These are phyloP conservation scores for Plasmodium gonderi DNA, from an alignment of 169 alveolate species.

Conservation along the genomic window DNA sequence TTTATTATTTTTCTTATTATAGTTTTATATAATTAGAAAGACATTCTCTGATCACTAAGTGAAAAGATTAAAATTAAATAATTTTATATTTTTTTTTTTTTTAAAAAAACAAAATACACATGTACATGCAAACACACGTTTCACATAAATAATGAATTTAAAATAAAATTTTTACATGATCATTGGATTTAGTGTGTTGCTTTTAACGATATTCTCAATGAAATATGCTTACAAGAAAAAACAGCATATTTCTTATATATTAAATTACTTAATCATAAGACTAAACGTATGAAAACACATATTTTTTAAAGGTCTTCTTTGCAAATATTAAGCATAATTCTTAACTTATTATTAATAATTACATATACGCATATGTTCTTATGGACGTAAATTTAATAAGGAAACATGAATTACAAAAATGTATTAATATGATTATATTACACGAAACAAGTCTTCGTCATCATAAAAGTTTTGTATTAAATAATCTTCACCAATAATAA, in stretches of 20 bases:
- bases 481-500: no score
- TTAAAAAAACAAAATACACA: background rate
- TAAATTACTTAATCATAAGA: background rate
- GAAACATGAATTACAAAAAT: no score
- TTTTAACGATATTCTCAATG: background rate
- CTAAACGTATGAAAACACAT: no score
- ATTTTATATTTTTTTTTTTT: no score
- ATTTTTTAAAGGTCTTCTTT: no score
- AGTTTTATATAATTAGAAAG: background rate
- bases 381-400: no score
- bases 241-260: background rate
- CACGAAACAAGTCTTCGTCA: background rate
- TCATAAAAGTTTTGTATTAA: background rate
- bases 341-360: no score
- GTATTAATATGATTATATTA: background rate
- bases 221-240: background rate
- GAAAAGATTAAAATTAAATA: background rate
- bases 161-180: background rate
- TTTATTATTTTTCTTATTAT: no score
- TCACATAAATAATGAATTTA: background rate
- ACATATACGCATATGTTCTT: no score
- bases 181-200: background rate
- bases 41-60: background rate
- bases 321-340: no score
- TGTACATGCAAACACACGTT: no score